A percentile compares a stretch with the other conserved stretches of the same genome.
These are phyloP conservation scores for Buddleja alternifolia DNA, from an alignment of 257 asterid species.

Conservation along the genomic window DNA sequence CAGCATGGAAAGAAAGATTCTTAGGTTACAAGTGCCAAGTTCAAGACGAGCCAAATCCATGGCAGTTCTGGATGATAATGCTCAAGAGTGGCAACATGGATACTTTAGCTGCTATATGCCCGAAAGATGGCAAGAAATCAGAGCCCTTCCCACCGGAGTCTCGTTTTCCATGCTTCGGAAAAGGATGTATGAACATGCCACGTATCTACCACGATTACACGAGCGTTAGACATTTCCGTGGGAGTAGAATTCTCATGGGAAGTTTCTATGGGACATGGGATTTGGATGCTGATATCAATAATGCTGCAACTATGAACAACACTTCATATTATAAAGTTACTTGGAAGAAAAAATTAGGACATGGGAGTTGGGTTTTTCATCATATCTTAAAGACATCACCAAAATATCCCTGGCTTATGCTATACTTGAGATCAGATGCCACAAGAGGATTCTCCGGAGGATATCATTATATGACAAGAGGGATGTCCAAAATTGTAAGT, in stretches of 20 bases:
- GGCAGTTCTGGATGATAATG: slow-evolving; percentile 66
- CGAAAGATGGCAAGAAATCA: slow-evolving; percentile 43
- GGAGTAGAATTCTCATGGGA: slow-evolving; percentile 41
- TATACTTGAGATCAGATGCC: slow-evolving; percentile 64
- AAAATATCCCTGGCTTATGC: slow-evolving; percentile 61
- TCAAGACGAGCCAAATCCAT: slow-evolving; percentile 44
- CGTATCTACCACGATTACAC: slow-evolving; percentile 53
- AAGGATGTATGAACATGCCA: slow-evolving; percentile 61
- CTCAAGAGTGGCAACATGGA: slow-evolving; percentile 60
- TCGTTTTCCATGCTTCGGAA: slow-evolving; percentile 54
- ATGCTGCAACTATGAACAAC: slow-evolving; percentile 13
- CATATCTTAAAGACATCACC: slow-evolving; percentile 46
- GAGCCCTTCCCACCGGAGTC: slow-evolving; percentile 39
- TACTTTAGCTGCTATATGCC: slow-evolving; percentile 54
- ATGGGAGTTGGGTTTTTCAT: slow-evolving; percentile 58
- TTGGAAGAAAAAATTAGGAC: slow-evolving; percentile 54
- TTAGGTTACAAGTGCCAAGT: slow-evolving; percentile 54
- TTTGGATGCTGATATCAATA: slow-evolving; percentile 37
- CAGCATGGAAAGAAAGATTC: slow-evolving; percentile 47
- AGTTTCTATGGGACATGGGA: slow-evolving; percentile 61
- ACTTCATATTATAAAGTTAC: slow-evolving; percentile 44
- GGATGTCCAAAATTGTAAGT: slow-evolving; percentile 61
- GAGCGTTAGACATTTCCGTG: slow-evolving; percentile 24
- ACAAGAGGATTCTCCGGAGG: slow-evolving; percentile 64
- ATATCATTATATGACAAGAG: slow-evolving; percentile 60